Percentiles rank a stretch among this genome's conserved stretches.
Conservation (phyloP, 2,329 filamentous ascomycete species). For the Stagonosporopsis rhizophila region DNA sequence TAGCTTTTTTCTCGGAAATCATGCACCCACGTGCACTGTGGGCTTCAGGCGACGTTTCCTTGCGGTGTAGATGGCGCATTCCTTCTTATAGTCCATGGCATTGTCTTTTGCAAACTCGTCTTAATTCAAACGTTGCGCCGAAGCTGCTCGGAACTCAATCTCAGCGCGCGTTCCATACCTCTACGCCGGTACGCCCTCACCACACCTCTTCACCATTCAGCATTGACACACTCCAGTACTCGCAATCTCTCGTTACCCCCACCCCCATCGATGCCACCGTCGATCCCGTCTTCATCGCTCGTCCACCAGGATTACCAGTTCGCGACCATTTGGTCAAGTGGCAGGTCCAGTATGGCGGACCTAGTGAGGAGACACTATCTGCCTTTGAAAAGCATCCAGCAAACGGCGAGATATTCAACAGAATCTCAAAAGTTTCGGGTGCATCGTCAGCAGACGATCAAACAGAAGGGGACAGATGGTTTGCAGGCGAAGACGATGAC, state of each 20-base stretch:
- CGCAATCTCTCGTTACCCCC: slow-evolving; percentile 17
- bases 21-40: slow-evolving; percentile 30
- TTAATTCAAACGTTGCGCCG: neutral
- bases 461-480: slow-evolving; percentile 29
- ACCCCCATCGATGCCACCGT: slow-evolving; percentile 11
- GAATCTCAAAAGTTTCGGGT: slow-evolving; percentile 31
- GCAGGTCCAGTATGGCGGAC: slow-evolving; percentile 52
- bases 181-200: slow-evolving; percentile 25
- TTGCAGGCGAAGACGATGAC: slow-evolving; percentile 33
- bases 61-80: slow-evolving; percentile 37
- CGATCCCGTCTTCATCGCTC: slow-evolving; percentile 22
- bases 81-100: slow-evolving; percentile 1
- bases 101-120: neutral
- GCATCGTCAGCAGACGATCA: slow-evolving; percentile 35
- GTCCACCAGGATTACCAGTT: slow-evolving; percentile 27
- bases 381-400: slow-evolving; percentile 43
- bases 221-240: slow-evolving; percentile 26
- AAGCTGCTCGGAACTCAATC: slow-evolving; percentile 17
- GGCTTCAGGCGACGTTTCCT: slow-evolving; percentile 28
- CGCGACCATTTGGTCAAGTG: slow-evolving; percentile 48
- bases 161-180: slow-evolving; percentile 33
- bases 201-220: neutral
- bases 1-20: neutral
- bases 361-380: slow-evolving; percentile 36
- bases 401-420: slow-evolving; percentile 34